Conservation (phyloP, 2,329 filamentous ascomycete genomes). For the Xylaria sp. region DNA sequence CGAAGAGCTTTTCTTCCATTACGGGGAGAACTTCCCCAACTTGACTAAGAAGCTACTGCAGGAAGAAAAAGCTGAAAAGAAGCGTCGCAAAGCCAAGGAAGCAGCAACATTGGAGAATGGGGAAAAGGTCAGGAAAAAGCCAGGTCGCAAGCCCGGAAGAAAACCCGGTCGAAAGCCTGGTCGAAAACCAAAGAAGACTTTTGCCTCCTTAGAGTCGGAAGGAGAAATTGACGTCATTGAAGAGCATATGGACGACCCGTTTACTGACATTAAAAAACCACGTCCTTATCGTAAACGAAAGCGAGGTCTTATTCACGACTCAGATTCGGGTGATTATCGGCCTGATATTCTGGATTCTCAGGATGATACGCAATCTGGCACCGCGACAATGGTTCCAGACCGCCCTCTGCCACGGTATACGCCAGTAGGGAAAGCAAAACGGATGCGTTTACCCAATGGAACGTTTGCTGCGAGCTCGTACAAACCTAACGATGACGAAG, state of each 20-base stretch:
- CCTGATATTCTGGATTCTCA: conserved; percentile 43
- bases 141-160: conserved; percentile 47
- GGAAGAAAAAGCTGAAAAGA: conserved; percentile 54
- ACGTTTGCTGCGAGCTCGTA: conserved; percentile 35
- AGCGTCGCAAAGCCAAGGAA: conserved; percentile 48
- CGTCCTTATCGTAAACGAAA: conserved; percentile 46
- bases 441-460: conserved; percentile 35
- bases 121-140: conserved; percentile 46
- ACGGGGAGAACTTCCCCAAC: conserved; percentile 76
- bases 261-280: conserved; percentile 38
- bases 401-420: conserved; percentile 15
- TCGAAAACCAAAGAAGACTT: conserved; percentile 49
- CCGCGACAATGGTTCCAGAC: conserved; percentile 18
- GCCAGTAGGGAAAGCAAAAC: conserved; percentile 25
- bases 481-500: conserved; percentile 36
- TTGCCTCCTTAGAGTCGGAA: conserved; percentile 46
- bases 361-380: conserved; percentile 43
- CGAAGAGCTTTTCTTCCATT: conserved; percentile 85
- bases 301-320: conserved; percentile 41
- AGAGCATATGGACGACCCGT: conserved; percentile 43
- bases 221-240: conserved; percentile 44
- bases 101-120: conserved; percentile 40
- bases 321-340: conserved; percentile 47
- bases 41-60: conserved; percentile 64
- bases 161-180: conserved; percentile 48